Conservation (phyloP, 2,329 filamentous ascomycete species). For the Achaetomium macrosporum region DNA sequence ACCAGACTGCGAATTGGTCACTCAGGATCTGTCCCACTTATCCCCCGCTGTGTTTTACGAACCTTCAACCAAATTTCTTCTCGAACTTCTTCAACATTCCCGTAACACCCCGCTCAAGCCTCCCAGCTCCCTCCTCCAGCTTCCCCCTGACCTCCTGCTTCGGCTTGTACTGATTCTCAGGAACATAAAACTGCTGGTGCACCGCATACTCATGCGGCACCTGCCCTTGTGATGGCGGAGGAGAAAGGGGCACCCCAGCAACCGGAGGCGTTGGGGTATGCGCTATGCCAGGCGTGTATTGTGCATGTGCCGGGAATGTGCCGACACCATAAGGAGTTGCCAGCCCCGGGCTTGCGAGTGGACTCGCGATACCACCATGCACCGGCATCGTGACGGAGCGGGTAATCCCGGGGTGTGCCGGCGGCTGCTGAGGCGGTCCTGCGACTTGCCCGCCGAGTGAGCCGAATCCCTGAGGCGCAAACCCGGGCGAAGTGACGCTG, state of each 20-base stretch:
- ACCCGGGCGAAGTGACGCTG: conserved; percentile 34
- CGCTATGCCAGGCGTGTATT: conserved; percentile 31
- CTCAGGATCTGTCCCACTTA: not conserved
- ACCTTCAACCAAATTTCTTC: conserved; percentile 57
- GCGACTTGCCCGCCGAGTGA: conserved; percentile 20
- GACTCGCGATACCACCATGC: conserved; percentile 35
- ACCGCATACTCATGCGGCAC: conserved; percentile 46
- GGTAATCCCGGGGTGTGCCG: conserved; percentile 40
- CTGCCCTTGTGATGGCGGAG: conserved; percentile 38
- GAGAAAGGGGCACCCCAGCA: conserved; percentile 34
- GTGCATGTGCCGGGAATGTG: conserved; percentile 40
- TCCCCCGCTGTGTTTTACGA: not conserved
- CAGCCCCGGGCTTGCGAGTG: conserved; percentile 37
- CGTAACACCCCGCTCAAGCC: conserved; percentile 63
- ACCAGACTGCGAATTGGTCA: not conserved
- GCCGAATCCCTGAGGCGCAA: conserved; percentile 40
- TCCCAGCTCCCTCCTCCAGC: conserved; percentile 59
- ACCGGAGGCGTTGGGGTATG: conserved; percentile 30
- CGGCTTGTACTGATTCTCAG: conserved; percentile 47
- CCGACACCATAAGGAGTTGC: conserved; percentile 40
- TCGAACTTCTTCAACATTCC: conserved; percentile 73
- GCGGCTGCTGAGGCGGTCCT: conserved; percentile 14
- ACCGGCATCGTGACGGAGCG: conserved; percentile 47
- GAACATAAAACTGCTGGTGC: conserved; percentile 65
- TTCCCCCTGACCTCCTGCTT: conserved; percentile 45